Conservation (phyloP, 2,329 filamentous ascomycete genomes). For the Hansfordia pulvinata region DNA sequence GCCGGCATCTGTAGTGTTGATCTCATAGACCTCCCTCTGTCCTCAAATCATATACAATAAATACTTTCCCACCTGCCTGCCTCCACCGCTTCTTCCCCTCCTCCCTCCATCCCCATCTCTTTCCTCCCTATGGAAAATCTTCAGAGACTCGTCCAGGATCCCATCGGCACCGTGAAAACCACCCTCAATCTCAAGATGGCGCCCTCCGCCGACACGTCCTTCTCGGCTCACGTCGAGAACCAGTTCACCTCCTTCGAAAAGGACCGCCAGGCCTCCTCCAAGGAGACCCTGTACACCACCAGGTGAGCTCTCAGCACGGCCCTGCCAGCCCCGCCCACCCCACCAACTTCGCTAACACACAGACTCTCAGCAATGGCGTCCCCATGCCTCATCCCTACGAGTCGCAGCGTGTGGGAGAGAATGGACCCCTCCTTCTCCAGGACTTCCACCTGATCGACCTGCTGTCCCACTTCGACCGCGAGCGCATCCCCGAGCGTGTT, state of each 20-base stretch:
- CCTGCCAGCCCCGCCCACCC: too few species aligned
- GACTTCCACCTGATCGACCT: background rate
- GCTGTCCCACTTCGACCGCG: conserved; percentile 31
- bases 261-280: conserved; percentile 23
- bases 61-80: too few species aligned
- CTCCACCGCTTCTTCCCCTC: too few species aligned
- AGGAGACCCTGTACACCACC: conserved; percentile 34
- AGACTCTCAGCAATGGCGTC: background rate
- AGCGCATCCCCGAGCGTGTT: conserved; percentile 32
- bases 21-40: too few species aligned
- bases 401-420: background rate
- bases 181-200: conserved; percentile 8
- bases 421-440: background rate
- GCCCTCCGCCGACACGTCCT: conserved; percentile 19
- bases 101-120: too few species aligned
- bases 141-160: too few species aligned
- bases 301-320: too few species aligned
- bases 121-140: too few species aligned
- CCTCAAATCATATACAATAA: too few species aligned
- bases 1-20: too few species aligned
- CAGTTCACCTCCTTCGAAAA: conserved; percentile 24
- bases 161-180: background rate
- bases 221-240: conserved; percentile 20
- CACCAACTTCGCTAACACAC: too few species aligned
- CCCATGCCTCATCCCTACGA: background rate